These are phyloP conservation scores for Capronia coronata DNA, from an alignment of 2,329 filamentous ascomycete species.

Conservation along the genomic window DNA sequence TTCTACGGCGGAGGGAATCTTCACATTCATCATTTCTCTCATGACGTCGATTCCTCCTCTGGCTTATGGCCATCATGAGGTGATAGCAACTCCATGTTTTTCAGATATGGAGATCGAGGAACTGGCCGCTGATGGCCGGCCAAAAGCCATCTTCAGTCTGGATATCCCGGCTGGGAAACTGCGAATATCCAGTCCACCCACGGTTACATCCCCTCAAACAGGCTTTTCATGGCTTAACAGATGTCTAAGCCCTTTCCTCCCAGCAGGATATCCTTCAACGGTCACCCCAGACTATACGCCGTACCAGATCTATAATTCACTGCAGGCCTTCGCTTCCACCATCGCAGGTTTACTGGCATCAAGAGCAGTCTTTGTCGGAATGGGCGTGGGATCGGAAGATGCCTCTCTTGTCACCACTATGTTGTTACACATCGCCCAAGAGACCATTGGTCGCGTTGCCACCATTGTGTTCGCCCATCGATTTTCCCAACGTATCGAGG, in stretches of 20 bases:
- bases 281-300: conserved; percentile 70
- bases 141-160: conserved; percentile 4
- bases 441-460: conserved; percentile 70
- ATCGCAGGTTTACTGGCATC: conserved; percentile 75
- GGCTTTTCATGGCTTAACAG: conserved; percentile 9
- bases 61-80: no score
- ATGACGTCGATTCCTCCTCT: no score
- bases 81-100: no score
- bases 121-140: conserved; percentile 11
- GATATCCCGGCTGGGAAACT: conserved; percentile 1
- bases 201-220: background rate
- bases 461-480: conserved; percentile 82
- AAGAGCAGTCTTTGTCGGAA: conserved; percentile 70
- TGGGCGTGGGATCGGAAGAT: conserved; percentile 75
- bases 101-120: conserved; percentile 11
- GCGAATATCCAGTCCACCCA: background rate
- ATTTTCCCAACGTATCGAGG: conserved; percentile 74
- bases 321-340: conserved; percentile 77
- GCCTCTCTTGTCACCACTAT: conserved; percentile 49
- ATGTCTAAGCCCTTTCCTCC: conserved; percentile 68
- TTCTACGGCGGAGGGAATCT: no score
- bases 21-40: no score
- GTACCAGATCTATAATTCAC: conserved; percentile 52
- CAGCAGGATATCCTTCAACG: conserved; percentile 79
- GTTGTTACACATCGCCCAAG: conserved; percentile 74